Evolutionary conservation across 306 rosid genomes (phyloP).

Genomic region (Phaseolus lunatus): DNA sequence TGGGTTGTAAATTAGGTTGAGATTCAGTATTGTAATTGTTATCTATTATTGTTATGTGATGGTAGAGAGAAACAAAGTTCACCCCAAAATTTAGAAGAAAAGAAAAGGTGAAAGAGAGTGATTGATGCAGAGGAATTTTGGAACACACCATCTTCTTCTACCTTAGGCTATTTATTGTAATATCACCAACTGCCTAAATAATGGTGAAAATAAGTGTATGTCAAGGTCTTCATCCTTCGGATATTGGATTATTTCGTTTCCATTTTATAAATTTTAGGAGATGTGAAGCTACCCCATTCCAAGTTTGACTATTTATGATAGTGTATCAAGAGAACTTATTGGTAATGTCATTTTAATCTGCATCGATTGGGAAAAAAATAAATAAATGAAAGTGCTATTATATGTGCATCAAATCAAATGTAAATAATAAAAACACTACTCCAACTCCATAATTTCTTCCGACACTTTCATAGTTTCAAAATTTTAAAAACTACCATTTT

Average conservation of each 20-base stretch:
- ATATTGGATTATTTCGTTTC: background rate
- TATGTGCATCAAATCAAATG: no score
- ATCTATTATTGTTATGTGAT: background rate
- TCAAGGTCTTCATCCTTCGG: background rate
- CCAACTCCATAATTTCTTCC: no score
- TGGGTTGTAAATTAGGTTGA: conserved; percentile 54
- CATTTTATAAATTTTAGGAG: background rate
- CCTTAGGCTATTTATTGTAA: conserved; percentile 21
- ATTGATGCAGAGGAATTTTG: conserved; percentile 19
- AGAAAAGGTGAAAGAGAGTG: background rate
- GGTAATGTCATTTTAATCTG: no score
- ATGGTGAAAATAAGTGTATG: conserved; percentile 25
- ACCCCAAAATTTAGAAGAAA: background rate
- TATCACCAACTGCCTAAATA: conserved; percentile 8
- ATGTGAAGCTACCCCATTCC: no score
- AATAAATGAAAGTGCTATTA: no score
- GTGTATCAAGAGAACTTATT: no score
- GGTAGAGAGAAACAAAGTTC: conserved; percentile 10
- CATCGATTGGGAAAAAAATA: no score
- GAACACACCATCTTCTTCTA: conserved; percentile 14
- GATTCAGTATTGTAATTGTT: background rate
- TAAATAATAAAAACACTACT: no score
- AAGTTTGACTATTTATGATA: no score
- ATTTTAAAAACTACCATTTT: no score
- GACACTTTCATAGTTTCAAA: no score